Evolutionary conservation across 805 yeast genomes (phyloP).

Genomic region (Ogataea polymorpha): DNA sequence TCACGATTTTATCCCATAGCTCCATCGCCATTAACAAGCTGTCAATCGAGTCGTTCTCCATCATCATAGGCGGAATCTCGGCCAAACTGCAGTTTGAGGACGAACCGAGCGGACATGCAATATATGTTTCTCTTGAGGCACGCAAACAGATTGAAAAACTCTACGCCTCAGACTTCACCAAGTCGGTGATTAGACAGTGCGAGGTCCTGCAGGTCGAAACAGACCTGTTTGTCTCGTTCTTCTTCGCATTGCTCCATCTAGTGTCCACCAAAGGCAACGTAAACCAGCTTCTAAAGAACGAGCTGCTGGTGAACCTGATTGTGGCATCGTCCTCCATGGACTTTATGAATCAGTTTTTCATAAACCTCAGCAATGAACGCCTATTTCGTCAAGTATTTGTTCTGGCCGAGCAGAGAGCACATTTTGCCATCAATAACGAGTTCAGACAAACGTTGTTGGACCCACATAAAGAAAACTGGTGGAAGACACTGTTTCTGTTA

Average conservation of each 20-base stretch:
- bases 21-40: conserved; percentile 5
- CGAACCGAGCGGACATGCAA: background rate
- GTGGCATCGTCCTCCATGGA: conserved; percentile 23
- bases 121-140: conserved; percentile 3
- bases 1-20: conserved; percentile 10
- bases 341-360: conserved; percentile 21
- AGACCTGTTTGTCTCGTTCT: conserved; percentile 16
- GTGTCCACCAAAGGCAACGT: conserved; percentile 14
- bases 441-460: conserved; percentile 19
- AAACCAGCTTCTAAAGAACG: conserved; percentile 19
- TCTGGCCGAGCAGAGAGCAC: conserved; percentile 16
- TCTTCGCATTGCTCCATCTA: conserved; percentile 20
- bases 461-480: conserved; percentile 23
- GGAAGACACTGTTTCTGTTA: conserved; percentile 44
- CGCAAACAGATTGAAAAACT: conserved; percentile 11
- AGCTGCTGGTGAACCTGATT: conserved; percentile 23
- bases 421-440: conserved; percentile 10
- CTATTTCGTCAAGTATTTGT: conserved; percentile 19
- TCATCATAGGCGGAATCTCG: conserved; percentile 16
- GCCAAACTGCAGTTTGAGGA: conserved; percentile 19
- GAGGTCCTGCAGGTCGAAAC: conserved; percentile 9
- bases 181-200: conserved; percentile 7
- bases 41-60: conserved; percentile 16
- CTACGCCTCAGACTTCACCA: conserved; percentile 17
- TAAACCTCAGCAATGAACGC: conserved; percentile 17